phyloP scores from a whole-genome alignment of 495 filamentous ascomycete genomes.

The Aspergillus panamensis region DNA sequence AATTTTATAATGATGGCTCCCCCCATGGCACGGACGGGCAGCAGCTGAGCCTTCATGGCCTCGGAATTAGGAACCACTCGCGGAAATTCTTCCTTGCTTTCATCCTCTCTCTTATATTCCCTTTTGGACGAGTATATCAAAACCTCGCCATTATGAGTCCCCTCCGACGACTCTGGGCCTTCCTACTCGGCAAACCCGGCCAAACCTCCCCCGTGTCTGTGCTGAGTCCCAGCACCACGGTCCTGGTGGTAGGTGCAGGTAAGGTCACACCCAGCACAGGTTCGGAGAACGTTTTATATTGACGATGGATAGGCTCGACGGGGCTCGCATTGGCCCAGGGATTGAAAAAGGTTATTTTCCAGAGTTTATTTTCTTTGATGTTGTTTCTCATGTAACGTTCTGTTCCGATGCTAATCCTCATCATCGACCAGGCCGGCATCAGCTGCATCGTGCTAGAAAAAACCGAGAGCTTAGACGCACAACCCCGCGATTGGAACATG shows the following conservation, averaged over 20 bases:
- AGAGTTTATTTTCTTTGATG: neutral
- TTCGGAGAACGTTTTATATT: too few species aligned
- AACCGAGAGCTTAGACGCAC: conserved; percentile 33
- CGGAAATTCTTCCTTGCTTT: neutral
- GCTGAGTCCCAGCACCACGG: conserved; percentile 5
- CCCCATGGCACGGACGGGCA: too few species aligned
- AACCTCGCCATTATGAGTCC: conserved; percentile 2
- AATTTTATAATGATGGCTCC: too few species aligned
- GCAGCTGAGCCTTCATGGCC: too few species aligned
- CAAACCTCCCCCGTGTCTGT: neutral
- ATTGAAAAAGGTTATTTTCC: conserved; percentile 37
- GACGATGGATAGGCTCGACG: conserved; percentile 27
- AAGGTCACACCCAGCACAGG: too few species aligned
- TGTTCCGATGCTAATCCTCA: neutral
- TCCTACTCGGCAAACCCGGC: neutral
- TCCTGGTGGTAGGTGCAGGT: conserved; percentile 25
- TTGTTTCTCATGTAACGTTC: neutral
- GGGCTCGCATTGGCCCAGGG: conserved; percentile 45
- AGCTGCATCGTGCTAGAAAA: conserved; percentile 49
- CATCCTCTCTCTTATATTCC: neutral
- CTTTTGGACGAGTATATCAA: too few species aligned
- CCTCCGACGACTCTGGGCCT: conserved; percentile 2
- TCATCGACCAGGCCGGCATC: conserved; percentile 44
- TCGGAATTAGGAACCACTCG: too few species aligned
- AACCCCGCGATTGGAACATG: conserved; percentile 56